These are phyloP conservation scores for Didymella lethalis DNA, from an alignment of 2,329 filamentous ascomycete species.

Conservation along the genomic window DNA sequence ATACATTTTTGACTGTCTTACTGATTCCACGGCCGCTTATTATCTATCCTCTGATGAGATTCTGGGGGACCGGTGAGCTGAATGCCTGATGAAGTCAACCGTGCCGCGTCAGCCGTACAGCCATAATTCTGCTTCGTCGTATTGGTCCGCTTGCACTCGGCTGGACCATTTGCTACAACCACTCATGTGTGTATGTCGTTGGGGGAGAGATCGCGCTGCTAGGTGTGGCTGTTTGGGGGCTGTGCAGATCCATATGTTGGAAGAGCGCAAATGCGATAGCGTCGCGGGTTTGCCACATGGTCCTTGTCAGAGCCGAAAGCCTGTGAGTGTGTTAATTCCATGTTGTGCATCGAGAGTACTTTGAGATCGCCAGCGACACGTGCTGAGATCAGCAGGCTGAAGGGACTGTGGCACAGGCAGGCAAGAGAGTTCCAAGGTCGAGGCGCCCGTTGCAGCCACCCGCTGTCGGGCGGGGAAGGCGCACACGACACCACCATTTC, in stretches of 20 bases:
- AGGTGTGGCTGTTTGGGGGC: background rate
- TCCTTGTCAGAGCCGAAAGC: background rate
- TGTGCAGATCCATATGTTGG: background rate
- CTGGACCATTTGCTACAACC: background rate
- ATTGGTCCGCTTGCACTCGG: background rate
- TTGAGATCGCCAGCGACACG: background rate
- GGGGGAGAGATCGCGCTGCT: background rate
- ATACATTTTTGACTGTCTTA: background rate
- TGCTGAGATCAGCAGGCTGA: background rate
- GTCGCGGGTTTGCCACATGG: too few relatives aligned
- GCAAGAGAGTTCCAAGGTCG: background rate
- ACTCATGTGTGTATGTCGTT: background rate
- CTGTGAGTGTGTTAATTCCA: background rate
- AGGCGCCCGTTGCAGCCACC: background rate
- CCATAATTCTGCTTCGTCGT: background rate
- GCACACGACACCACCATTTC: background rate
- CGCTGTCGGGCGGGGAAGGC: background rate
- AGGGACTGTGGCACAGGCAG: background rate
- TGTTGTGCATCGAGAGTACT: background rate
- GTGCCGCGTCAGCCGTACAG: constrained; percentile 18
- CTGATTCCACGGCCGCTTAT: background rate
- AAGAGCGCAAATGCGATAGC: background rate
- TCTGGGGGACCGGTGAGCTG: constrained; percentile 6
- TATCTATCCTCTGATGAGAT: constrained; percentile 7
- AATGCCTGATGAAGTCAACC: constrained; percentile 6